A percentile compares a stretch with the other conserved stretches of the same genome.
These are phyloP conservation scores for Glaciozyma antarctica DNA, from an alignment of 768 basidiomycete genomes.

Conservation along the genomic window DNA sequence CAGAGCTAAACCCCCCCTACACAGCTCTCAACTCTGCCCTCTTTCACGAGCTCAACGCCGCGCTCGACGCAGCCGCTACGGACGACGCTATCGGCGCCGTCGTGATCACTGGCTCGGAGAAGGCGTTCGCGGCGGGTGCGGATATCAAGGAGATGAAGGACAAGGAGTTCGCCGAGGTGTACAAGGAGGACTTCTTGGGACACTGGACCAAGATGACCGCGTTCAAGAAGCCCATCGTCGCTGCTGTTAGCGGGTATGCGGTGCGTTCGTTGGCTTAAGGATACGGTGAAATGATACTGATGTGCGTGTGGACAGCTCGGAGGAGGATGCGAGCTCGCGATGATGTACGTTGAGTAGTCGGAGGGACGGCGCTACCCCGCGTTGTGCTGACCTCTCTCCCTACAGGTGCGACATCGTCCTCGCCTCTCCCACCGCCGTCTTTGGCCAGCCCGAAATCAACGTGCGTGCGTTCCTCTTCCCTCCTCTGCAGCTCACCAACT, in stretches of 20 bases:
- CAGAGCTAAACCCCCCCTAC: background rate
- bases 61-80: slow-evolving; percentile 58
- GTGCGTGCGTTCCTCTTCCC: slow-evolving; percentile 5
- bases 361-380: background rate
- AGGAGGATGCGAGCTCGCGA: slow-evolving; percentile 90
- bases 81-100: slow-evolving; percentile 70
- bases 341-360: slow-evolving; percentile 51
- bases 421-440: slow-evolving; percentile 76
- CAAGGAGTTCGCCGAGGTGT: slow-evolving; percentile 79
- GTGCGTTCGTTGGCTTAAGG: slow-evolving; percentile 39
- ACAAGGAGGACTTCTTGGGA: slow-evolving; percentile 69
- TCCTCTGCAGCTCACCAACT: too few species aligned
- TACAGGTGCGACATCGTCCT: slow-evolving; percentile 72
- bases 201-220: slow-evolving; percentile 64
- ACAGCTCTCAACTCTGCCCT: slow-evolving; percentile 66
- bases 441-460: slow-evolving; percentile 94
- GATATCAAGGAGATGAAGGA: slow-evolving; percentile 99
- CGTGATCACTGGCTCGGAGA: slow-evolving; percentile 84
- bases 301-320: slow-evolving; percentile 56
- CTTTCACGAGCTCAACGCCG: slow-evolving; percentile 70
- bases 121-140: slow-evolving; percentile 89
- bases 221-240: slow-evolving; percentile 86
- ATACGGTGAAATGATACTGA: background rate
- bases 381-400: background rate
- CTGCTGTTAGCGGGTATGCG: slow-evolving; percentile 90